A percentile compares a stretch with the other conserved stretches of the same genome.
phyloP scores from a whole-genome alignment of 2,329 filamentous ascomycete species.

The Allantophomopsis lycopodina region DNA sequence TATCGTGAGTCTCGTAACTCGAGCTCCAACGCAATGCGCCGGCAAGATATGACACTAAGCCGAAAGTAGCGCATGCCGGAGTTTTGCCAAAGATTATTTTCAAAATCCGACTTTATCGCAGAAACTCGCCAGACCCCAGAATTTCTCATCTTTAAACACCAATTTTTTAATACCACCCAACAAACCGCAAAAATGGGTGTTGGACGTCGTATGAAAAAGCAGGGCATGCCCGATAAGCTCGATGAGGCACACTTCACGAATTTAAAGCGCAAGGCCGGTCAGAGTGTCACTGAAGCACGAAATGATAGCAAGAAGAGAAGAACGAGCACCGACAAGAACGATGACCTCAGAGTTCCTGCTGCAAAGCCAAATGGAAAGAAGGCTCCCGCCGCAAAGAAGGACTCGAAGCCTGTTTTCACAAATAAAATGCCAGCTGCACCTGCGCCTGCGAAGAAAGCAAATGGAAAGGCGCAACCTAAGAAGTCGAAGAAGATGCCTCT shows the following conservation, averaged over 20 bases:
- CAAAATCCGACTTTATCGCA: conserved; percentile 2
- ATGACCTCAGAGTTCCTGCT: conserved; percentile 2
- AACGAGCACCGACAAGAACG: conserved; percentile 29
- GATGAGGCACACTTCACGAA: conserved; percentile 69
- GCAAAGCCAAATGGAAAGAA: conserved; percentile 21
- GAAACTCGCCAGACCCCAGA: neutral
- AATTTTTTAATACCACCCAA: neutral
- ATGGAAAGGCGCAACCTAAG: conserved; percentile 19
- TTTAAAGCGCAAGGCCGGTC: conserved; percentile 71
- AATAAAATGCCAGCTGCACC: conserved; percentile 14
- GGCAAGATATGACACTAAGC: neutral
- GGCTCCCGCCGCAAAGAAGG: conserved; percentile 15
- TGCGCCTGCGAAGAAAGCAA: conserved; percentile 18
- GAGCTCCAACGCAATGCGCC: neutral
- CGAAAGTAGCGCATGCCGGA: no score
- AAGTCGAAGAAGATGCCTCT: conserved; percentile 22
- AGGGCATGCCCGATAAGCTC: conserved; percentile 72
- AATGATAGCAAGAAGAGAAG: conserved; percentile 54
- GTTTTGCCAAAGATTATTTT: conserved; percentile 3
- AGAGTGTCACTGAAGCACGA: conserved; percentile 44
- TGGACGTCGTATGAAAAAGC: conserved; percentile 89
- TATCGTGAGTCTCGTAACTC: no score
- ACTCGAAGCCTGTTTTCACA: conserved; percentile 17
- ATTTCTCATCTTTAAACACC: neutral
- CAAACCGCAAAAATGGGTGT: conserved; percentile 55